These are phyloP conservation scores for Fusarium sulawesiense DNA, from an alignment of 2,329 filamentous ascomycete species.

Conservation along the genomic window DNA sequence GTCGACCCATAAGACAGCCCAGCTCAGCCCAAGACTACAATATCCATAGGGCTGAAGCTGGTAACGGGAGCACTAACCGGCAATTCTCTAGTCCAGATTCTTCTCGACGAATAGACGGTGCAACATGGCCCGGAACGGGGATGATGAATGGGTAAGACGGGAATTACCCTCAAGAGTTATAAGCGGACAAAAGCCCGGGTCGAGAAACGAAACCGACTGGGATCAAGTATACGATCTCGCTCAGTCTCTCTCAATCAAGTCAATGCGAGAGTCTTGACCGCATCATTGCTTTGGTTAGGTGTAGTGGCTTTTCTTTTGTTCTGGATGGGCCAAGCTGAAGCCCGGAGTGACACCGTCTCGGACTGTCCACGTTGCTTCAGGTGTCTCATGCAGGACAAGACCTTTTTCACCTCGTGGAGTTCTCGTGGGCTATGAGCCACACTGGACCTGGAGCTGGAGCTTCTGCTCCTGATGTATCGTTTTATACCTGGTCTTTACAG, in stretches of 20 bases:
- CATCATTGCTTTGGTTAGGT: background rate
- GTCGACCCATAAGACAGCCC: background rate
- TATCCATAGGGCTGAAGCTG: slow-evolving; percentile 26
- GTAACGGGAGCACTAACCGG: background rate
- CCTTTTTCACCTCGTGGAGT: background rate
- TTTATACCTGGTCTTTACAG: background rate
- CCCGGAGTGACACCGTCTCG: background rate
- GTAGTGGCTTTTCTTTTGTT: background rate
- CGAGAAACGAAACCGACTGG: background rate
- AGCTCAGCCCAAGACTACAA: background rate
- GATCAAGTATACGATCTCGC: slow-evolving; percentile 2
- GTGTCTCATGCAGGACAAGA: background rate
- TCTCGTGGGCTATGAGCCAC: background rate
- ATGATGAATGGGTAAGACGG: slow-evolving; percentile 5
- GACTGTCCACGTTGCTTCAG: background rate
- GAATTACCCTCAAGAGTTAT: background rate
- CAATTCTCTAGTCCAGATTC: background rate
- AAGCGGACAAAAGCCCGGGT: background rate
- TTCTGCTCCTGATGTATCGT: background rate
- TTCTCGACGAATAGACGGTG: slow-evolving; percentile 2
- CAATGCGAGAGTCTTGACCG: background rate
- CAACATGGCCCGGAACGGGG: slow-evolving; percentile 5
- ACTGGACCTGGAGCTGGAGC: too few species aligned
- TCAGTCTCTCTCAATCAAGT: background rate
- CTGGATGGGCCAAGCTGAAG: background rate